Evolutionary conservation across 2,329 filamentous ascomycete genomes (phyloP).

Genomic region (Neonectria magnoliae): DNA sequence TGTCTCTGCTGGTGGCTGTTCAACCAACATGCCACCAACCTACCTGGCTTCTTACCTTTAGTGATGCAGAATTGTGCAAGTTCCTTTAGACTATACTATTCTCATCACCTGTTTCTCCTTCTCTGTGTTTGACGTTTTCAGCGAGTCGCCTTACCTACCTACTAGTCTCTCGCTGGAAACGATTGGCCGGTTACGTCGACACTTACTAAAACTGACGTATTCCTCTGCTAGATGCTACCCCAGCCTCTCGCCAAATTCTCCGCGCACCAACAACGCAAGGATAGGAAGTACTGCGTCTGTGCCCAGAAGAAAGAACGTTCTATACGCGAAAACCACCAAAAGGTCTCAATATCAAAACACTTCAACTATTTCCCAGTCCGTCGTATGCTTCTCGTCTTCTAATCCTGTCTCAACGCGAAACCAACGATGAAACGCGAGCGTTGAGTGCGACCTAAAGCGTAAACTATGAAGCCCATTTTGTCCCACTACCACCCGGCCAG

Average conservation of each 20-base stretch:
- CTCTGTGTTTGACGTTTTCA: neutral
- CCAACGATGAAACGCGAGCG: slow-evolving; percentile 27
- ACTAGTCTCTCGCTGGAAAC: neutral
- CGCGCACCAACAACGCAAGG: neutral
- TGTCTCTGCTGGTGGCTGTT: neutral
- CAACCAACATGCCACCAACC: neutral
- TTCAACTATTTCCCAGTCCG: neutral
- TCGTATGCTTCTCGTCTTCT: neutral
- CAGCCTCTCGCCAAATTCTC: neutral
- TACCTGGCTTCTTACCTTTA: neutral
- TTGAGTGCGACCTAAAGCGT: neutral
- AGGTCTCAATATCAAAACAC: neutral
- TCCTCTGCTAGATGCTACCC: neutral
- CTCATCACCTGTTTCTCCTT: neutral
- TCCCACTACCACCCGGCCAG: slow-evolving; percentile 12
- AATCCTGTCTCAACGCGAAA: slow-evolving; percentile 35
- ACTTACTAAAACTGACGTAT: neutral
- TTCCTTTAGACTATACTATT: neutral
- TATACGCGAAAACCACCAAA: neutral
- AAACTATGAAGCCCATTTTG: neutral
- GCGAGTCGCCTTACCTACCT: neutral
- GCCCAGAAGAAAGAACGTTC: neutral
- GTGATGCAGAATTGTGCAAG: neutral
- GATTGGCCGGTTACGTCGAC: neutral
- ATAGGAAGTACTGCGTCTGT: neutral